phyloP scores from a whole-genome alignment of 495 filamentous ascomycete genomes.

The Penicillium ochrochloron region DNA sequence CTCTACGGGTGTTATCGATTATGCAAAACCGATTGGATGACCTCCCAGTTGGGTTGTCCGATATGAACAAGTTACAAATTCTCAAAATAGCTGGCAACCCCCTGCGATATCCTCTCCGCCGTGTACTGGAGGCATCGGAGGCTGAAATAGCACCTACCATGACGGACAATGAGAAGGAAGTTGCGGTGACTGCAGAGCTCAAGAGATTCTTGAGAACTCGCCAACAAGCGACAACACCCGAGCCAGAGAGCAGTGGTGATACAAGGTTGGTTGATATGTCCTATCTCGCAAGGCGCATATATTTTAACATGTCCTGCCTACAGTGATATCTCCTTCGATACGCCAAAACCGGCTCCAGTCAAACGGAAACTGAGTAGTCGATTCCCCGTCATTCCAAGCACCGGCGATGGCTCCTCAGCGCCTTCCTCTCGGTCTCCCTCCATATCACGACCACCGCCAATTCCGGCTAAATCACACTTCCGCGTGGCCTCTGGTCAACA shows the following conservation, averaged over 20 bases:
- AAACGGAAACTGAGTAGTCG: constrained; percentile 75
- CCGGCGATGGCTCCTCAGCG: constrained; percentile 48
- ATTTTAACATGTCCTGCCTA: neutral
- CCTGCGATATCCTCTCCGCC: constrained; percentile 56
- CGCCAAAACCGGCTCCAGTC: constrained; percentile 74
- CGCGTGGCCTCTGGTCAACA: constrained; percentile 75
- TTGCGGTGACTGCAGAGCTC: constrained; percentile 69
- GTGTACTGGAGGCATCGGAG: constrained; percentile 49
- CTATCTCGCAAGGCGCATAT: neutral
- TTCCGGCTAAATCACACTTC: constrained; percentile 77
- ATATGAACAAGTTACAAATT: constrained; percentile 86
- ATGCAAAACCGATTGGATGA: constrained; percentile 84
- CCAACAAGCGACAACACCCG: constrained; percentile 51
- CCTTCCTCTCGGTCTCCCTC: constrained; percentile 66
- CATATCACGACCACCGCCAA: constrained; percentile 67
- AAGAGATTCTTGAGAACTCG: constrained; percentile 75
- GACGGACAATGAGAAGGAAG: constrained; percentile 66
- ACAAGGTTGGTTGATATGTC: constrained; percentile 56
- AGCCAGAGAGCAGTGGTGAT: constrained; percentile 68
- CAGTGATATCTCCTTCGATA: constrained; percentile 64
- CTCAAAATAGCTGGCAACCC: constrained; percentile 89
- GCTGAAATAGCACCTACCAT: constrained; percentile 48
- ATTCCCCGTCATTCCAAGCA: constrained; percentile 80
- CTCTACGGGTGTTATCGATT: constrained; percentile 76
- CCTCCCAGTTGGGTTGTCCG: constrained; percentile 79